phyloP scores from a whole-genome alignment of 2,329 filamentous ascomycete species.

The Colletotrichum tropicale region DNA sequence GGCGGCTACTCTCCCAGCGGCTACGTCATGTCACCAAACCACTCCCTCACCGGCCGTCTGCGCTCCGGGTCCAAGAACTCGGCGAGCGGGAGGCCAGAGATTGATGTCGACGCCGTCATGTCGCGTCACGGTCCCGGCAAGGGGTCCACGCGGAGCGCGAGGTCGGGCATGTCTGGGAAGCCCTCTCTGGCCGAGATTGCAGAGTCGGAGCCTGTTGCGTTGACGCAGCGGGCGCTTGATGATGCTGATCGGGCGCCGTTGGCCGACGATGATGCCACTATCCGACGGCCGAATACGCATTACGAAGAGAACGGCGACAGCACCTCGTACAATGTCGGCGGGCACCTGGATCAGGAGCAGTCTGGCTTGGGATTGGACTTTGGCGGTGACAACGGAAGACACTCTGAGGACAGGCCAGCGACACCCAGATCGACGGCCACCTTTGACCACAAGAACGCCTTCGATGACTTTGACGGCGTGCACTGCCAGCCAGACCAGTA shows the following conservation, averaged over 20 bases:
- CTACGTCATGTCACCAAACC: slow-evolving; percentile 70
- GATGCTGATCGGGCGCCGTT: slow-evolving; percentile 51
- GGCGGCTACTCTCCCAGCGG: slow-evolving; percentile 74
- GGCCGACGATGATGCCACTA: slow-evolving; percentile 41
- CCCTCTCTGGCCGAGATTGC: slow-evolving; percentile 61
- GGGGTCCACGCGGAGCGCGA: slow-evolving; percentile 54
- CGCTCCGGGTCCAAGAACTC: slow-evolving; percentile 61
- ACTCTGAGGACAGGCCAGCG: slow-evolving; percentile 28
- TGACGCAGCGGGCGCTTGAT: slow-evolving; percentile 58
- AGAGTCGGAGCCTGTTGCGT: slow-evolving; percentile 57
- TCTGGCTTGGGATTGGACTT: slow-evolving; percentile 10
- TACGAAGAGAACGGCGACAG: slow-evolving; percentile 8
- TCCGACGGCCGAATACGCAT: slow-evolving; percentile 28
- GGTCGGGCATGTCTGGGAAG: slow-evolving; percentile 43
- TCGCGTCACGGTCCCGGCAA: slow-evolving; percentile 61
- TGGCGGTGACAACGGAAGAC: slow-evolving; percentile 3
- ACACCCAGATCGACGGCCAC: slow-evolving; percentile 34
- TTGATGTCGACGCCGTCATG: slow-evolving; percentile 45
- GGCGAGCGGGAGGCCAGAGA: slow-evolving; percentile 38
- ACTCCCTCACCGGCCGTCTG: slow-evolving; percentile 62
- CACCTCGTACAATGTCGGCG: slow-evolving; percentile 30
- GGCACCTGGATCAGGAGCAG: slow-evolving; percentile 31
- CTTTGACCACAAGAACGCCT: slow-evolving; percentile 63
- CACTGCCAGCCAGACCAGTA: slow-evolving; percentile 67
- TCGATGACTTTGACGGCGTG: slow-evolving; percentile 82